Evolutionary conservation across 495 filamentous ascomycete genomes (phyloP).

Genomic region (Penicillium salamii): DNA sequence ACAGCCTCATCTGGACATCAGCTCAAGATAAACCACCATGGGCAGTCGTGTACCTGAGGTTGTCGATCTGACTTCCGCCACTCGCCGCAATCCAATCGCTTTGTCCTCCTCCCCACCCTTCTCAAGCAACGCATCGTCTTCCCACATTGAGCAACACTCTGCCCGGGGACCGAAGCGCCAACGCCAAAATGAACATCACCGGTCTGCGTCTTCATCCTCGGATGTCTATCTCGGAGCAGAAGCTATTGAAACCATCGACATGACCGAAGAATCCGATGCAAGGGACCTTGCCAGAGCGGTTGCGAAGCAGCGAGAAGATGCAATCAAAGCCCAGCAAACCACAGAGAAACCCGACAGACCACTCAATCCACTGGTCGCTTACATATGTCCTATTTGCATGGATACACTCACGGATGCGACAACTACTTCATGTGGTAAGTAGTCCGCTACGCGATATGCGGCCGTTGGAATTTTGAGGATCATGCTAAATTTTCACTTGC

Average conservation of each 20-base stretch:
- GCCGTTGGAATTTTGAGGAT: background rate
- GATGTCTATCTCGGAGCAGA: background rate
- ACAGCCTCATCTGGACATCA: too few species aligned
- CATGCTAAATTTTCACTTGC: conserved; percentile 7
- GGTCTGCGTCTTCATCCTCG: background rate
- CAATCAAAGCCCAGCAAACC: background rate
- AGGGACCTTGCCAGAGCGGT: background rate
- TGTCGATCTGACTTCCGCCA: background rate
- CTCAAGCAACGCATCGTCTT: background rate
- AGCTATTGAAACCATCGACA: background rate
- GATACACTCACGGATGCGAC: conserved; percentile 71
- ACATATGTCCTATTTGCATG: conserved; percentile 82
- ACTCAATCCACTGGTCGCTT: conserved; percentile 44
- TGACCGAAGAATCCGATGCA: background rate
- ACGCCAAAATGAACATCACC: background rate
- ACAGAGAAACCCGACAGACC: conserved; percentile 44
- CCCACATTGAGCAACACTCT: background rate
- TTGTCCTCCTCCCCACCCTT: background rate
- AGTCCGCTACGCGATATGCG: background rate
- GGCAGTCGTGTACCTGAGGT: background rate
- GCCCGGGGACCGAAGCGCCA: background rate
- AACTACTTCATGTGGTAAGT: conserved; percentile 78
- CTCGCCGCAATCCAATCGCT: background rate
- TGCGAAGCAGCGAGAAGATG: background rate
- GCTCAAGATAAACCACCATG: background rate